A percentile compares a stretch with the other conserved stretches of the same genome.
Evolutionary conservation across 2,329 filamentous ascomycete genomes (phyloP).

Genomic region (Stemphylium beticola): DNA sequence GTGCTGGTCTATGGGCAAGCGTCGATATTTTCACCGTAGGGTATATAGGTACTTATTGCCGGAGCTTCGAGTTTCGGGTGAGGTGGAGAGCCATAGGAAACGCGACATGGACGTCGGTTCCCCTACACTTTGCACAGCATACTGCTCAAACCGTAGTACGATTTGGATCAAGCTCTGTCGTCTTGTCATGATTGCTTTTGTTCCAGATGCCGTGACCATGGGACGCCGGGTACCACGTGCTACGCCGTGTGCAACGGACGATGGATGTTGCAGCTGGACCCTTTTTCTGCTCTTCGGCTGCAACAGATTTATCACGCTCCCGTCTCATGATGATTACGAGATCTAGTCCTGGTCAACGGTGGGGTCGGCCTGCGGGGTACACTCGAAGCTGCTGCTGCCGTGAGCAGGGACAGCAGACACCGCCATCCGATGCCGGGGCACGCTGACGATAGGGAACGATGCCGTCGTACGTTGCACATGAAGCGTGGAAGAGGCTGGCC

Average conservation of each 20-base stretch:
- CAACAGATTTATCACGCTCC: neutral
- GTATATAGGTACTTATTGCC: slow-evolving; percentile 9
- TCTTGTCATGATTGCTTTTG: slow-evolving; percentile 6
- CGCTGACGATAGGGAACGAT: neutral
- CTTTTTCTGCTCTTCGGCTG: neutral
- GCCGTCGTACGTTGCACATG: slow-evolving; percentile 6
- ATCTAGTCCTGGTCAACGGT: neutral
- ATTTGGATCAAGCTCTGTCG: neutral
- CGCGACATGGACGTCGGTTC: slow-evolving; percentile 22
- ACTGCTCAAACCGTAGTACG: neutral
- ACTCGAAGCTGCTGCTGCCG: neutral
- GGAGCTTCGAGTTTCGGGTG: slow-evolving; percentile 18
- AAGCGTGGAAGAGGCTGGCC: neutral
- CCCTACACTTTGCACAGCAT: slow-evolving; percentile 21
- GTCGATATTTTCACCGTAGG: neutral
- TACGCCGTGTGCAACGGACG: neutral
- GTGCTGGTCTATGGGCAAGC: neutral
- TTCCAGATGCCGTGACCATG: neutral
- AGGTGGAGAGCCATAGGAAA: slow-evolving; percentile 34
- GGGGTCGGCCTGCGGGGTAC: slow-evolving; percentile 2
- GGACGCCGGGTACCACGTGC: slow-evolving; percentile 3
- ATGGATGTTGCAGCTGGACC: neutral
- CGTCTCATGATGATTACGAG: neutral
- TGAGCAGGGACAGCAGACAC: slow-evolving; percentile 3
- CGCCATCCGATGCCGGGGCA: slow-evolving; percentile 15